Percentiles rank a stretch among this genome's conserved stretches.
Conservation (phyloP, 2,329 filamentous ascomycete genomes). For the Cladosporium sp. region DNA sequence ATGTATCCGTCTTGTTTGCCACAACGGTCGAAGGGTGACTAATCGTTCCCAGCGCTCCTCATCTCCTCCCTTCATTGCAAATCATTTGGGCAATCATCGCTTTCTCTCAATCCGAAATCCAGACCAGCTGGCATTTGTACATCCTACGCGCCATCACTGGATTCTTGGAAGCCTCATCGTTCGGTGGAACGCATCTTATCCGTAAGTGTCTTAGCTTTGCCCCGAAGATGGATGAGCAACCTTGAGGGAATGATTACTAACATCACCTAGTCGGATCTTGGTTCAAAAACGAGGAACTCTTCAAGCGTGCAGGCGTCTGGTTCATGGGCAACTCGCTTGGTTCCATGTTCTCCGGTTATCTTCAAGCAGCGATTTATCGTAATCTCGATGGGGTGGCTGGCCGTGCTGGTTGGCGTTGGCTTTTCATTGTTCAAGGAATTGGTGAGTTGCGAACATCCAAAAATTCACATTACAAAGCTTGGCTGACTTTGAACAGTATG, state of each 20-base stretch:
- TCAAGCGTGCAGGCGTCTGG: conserved; percentile 50
- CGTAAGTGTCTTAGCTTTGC: conserved; percentile 1
- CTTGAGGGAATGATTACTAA: not conserved
- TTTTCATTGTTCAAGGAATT: conserved; percentile 48
- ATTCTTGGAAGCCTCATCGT: conserved; percentile 4
- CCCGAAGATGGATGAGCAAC: too few species aligned
- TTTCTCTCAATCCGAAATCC: conserved; percentile 16
- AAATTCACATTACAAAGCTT: not conserved
- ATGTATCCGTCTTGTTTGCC: not conserved
- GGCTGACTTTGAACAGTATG: not conserved
- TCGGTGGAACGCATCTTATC: conserved; percentile 6
- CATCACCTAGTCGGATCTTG: conserved; percentile 35
- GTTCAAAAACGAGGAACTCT: conserved; percentile 48
- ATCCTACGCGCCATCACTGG: conserved; percentile 7
- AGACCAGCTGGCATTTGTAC: conserved; percentile 13
- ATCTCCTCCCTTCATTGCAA: conserved; percentile 10
- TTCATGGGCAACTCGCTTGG: conserved; percentile 45
- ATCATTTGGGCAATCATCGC: conserved; percentile 16
- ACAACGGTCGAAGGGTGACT: too few species aligned
- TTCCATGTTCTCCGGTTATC: conserved; percentile 48
- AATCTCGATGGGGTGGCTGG: conserved; percentile 30
- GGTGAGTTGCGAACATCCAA: not conserved
- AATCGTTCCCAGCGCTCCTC: not conserved
- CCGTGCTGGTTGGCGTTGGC: conserved; percentile 49
- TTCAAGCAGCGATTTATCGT: conserved; percentile 50